Conservation (phyloP, 176 grass and related monocot species). For the Alloteropsis semialata region DNA sequence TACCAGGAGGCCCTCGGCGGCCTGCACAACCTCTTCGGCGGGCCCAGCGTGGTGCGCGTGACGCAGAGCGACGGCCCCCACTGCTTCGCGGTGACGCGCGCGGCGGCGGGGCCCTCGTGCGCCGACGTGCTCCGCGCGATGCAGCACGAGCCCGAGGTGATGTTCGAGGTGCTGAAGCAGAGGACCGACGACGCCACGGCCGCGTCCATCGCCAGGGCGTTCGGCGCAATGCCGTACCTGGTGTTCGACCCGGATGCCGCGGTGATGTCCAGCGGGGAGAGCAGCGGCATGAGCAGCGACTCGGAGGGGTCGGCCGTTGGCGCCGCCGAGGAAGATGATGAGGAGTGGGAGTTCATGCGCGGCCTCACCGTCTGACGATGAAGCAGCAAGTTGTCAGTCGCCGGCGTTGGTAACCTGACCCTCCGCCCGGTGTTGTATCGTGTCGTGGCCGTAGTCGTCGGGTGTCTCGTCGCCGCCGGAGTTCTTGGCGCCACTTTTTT, state of each 20-base stretch:
- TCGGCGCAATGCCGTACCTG: slow-evolving; percentile 87
- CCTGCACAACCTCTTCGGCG: slow-evolving; percentile 90
- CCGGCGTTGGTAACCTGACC: slow-evolving; percentile 2
- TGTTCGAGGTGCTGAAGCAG: slow-evolving; percentile 80
- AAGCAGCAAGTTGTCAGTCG: not conserved
- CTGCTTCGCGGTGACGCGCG: slow-evolving; percentile 82
- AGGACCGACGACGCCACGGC: slow-evolving; percentile 41
- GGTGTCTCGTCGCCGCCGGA: slow-evolving; percentile 44
- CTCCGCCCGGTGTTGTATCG: slow-evolving; percentile 61
- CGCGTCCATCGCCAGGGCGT: slow-evolving; percentile 40
- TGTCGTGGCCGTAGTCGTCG: slow-evolving; percentile 46
- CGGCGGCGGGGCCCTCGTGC: slow-evolving; percentile 62
- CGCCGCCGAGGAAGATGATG: slow-evolving; percentile 57
- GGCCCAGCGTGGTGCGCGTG: slow-evolving; percentile 90
- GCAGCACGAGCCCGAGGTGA: slow-evolving; percentile 95
- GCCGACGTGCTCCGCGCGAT: slow-evolving; percentile 86
- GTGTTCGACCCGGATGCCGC: slow-evolving; percentile 29
- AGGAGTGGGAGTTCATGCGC: slow-evolving; percentile 93
- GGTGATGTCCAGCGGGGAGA: slow-evolving; percentile 19
- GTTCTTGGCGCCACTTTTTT: slow-evolving; percentile 48
- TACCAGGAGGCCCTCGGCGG: slow-evolving; percentile 98
- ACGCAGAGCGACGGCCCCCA: slow-evolving; percentile 79
- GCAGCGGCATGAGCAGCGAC: slow-evolving; percentile 58
- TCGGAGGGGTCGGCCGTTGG: slow-evolving; percentile 51
- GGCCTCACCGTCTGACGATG: slow-evolving; percentile 63